phyloP scores from a whole-genome alignment of 768 basidiomycete species.

The Mycena metata region DNA sequence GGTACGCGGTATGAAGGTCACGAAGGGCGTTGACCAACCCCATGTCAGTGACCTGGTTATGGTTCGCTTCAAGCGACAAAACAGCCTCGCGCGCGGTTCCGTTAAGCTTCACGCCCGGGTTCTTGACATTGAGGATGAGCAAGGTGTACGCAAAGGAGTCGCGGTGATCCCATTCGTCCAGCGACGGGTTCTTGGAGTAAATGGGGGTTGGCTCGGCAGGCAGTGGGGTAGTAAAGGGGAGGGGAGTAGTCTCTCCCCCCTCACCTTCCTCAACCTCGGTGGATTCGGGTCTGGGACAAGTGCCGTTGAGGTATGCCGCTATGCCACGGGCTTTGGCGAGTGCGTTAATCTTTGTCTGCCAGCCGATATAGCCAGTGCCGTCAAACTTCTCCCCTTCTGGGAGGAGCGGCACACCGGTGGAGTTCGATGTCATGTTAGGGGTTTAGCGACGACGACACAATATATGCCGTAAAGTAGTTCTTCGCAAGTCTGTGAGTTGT shows the following conservation, averaged over 20 bases:
- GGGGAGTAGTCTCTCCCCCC: too few species aligned
- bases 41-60: too few species aligned
- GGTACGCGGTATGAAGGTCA: too few species aligned
- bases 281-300: neutral
- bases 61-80: too few species aligned
- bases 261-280: too few species aligned
- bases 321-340: constrained; percentile 23
- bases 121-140: too few species aligned
- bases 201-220: constrained; percentile 23
- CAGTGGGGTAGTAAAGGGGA: neutral
- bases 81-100: too few species aligned
- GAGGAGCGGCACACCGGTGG: constrained; percentile 8
- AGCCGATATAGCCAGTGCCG: neutral
- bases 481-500: constrained; percentile 1
- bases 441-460: constrained; percentile 5
- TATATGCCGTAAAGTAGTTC: neutral
- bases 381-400: too few species aligned
- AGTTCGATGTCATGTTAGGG: constrained; percentile 11
- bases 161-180: too few species aligned
- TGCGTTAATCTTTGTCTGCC: constrained; percentile 2
- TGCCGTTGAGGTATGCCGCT: constrained; percentile 8
- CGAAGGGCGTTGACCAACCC: too few species aligned
- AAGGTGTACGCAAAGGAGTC: too few species aligned
- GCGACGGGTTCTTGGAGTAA: constrained; percentile 16
- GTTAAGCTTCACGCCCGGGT: too few species aligned